These are phyloP conservation scores for Pestalotiopsis sp. DNA, from an alignment of 2,329 filamentous ascomycete genomes.

Conservation along the genomic window DNA sequence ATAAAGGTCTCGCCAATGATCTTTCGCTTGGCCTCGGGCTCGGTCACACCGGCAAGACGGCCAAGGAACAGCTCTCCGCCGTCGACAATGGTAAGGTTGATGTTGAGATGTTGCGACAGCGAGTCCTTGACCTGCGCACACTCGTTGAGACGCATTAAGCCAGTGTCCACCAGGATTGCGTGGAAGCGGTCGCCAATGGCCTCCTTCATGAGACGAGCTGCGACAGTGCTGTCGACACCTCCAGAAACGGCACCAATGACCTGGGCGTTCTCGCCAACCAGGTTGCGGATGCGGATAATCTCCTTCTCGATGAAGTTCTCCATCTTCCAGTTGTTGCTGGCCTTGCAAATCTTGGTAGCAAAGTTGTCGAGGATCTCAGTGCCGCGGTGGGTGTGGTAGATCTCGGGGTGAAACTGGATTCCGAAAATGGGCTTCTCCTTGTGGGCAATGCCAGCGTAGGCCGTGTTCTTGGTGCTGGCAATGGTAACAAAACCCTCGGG, in stretches of 20 bases:
- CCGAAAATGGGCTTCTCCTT: conserved; percentile 70
- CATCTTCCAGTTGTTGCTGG: conserved; percentile 81
- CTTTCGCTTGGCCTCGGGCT: conserved; percentile 86
- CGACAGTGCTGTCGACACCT: conserved; percentile 88
- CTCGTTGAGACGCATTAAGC: conserved; percentile 79
- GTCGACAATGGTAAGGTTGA: conserved; percentile 88
- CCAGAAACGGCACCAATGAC: conserved; percentile 79
- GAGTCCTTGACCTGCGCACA: conserved; percentile 79
- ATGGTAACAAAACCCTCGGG: conserved; percentile 74
- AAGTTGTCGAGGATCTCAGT: conserved; percentile 79
- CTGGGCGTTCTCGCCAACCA: conserved; percentile 80
- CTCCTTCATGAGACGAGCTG: conserved; percentile 80
- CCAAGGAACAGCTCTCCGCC: conserved; percentile 75
- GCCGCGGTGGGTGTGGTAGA: conserved; percentile 64
- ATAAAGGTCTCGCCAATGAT: conserved; percentile 79
- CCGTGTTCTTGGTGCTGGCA: conserved; percentile 73
- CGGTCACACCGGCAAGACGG: conserved; percentile 71
- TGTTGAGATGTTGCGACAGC: conserved; percentile 75
- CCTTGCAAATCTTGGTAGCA: conserved; percentile 77
- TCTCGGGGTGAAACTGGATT: conserved; percentile 89
- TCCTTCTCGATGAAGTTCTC: conserved; percentile 78
- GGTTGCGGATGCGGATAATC: conserved; percentile 73
- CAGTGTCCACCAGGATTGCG: conserved; percentile 83
- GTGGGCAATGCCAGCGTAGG: conserved; percentile 79
- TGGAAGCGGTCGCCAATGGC: conserved; percentile 85